Evolutionary conservation across 208 protist species (phyloP), one percentile per base, ranked within the genome.

Genomic region (Wallacemonas collosoma): DNA sequence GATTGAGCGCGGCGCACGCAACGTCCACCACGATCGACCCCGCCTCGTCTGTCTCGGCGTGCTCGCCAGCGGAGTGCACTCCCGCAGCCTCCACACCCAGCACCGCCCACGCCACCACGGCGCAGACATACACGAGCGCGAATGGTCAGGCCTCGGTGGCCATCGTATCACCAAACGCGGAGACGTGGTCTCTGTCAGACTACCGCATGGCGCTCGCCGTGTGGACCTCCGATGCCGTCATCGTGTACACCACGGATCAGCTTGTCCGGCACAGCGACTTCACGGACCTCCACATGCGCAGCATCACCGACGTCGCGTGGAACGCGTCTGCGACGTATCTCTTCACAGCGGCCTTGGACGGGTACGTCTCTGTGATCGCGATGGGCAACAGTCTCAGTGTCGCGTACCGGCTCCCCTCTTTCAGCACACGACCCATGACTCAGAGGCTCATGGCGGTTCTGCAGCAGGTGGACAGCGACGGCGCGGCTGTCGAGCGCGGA

Each of bases 241-340:
- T 94, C 14, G 86, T 96, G 8, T 96, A 93, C 88, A 95, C 92
- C 9, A 96, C 86, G 3, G 88, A 92, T 75, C 86, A 80, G 71
- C 76, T 76, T 39, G 77, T 80, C n/a, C 87, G 89, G 9, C 88
- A 95, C 77, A 94, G 89, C 73, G 92, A 94, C 79, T 94, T 89
- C 73, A 93, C 89, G 9, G 92, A 96, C 66, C 73, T 96, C 44
- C 92, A 96, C 76, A 89, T 94, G 83, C 88, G 83, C 79, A 93
- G 86, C 73, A 96, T 96, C 79, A 87, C 86, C n/a, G 92, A 96
- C 43, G 85, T 96, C 5, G 79, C 86, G 50, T 96, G 92, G 90
- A 87, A 76, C 48, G 64, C 53, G 15, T 62, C 91, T 41, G 89
- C 85, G 17, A 72, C 55, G 1, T 87, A 84, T 68, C 78, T 96